These are phyloP conservation scores for Kandelia obovata DNA, from an alignment of 345 rosid genomes.

Conservation along the genomic window DNA sequence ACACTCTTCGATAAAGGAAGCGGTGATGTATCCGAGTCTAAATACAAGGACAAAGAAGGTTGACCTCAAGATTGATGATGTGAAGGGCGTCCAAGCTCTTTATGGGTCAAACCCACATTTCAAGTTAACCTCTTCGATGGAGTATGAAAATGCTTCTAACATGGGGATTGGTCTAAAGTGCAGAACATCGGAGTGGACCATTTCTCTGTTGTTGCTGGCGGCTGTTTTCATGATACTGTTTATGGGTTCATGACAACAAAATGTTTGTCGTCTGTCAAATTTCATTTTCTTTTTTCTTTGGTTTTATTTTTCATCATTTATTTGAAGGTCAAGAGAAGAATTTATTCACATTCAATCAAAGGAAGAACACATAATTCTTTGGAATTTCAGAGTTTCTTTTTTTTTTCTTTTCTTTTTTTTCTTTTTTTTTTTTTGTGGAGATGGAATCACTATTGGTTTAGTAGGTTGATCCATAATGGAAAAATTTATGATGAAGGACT, in stretches of 20 bases:
- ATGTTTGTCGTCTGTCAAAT: background rate
- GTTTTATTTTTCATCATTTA: background rate
- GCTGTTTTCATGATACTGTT: slow-evolving; percentile 22
- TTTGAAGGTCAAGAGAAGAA: background rate
- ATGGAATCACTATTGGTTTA: background rate
- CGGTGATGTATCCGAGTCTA: slow-evolving; percentile 93
- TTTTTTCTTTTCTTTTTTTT: background rate
- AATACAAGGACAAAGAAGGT: slow-evolving; percentile 57
- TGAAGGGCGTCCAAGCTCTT: slow-evolving; percentile 68
- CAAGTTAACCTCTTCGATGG: slow-evolving; percentile 52
- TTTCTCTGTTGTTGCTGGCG: slow-evolving; percentile 31
- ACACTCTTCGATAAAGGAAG: slow-evolving; percentile 67
- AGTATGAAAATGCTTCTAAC: slow-evolving; percentile 50
- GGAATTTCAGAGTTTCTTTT: background rate
- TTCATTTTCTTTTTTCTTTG: background rate
- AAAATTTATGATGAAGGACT: too few species aligned
- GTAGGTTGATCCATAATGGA: too few species aligned
- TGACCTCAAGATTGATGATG: slow-evolving; percentile 73
- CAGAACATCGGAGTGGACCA: slow-evolving; percentile 27
- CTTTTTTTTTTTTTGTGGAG: background rate
- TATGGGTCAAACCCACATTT: slow-evolving; percentile 79
- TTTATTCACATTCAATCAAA: background rate
- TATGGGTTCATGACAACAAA: background rate
- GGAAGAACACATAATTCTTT: background rate
- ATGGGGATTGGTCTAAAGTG: slow-evolving; percentile 15